phyloP scores from a whole-genome alignment of 1,284 basidiomycete species.

The Phellinidium pouzarii region DNA sequence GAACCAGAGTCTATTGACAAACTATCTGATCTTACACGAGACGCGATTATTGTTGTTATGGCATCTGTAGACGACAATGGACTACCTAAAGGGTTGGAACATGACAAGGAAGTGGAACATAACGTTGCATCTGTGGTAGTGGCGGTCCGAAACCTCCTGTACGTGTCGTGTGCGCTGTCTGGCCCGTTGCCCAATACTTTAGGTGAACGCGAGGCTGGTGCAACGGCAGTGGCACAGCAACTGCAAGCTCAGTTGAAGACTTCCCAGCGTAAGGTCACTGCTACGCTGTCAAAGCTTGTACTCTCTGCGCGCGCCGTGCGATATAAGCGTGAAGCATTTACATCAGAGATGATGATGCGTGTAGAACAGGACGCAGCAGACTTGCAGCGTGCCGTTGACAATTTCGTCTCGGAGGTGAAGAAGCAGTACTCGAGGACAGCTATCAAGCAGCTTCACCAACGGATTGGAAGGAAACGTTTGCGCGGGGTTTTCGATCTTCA shows the following conservation, averaged over 20 bases:
- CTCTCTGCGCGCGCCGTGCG: slow-evolving; percentile 58
- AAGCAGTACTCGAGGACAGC: slow-evolving; percentile 40
- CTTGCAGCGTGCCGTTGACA: slow-evolving; percentile 64
- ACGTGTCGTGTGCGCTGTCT: slow-evolving; percentile 56
- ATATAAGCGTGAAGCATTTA: slow-evolving; percentile 17
- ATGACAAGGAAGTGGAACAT: slow-evolving; percentile 52
- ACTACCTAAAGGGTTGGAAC: slow-evolving; percentile 40
- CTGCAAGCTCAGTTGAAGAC: slow-evolving; percentile 34
- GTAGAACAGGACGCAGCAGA: slow-evolving; percentile 76
- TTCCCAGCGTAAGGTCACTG: slow-evolving; percentile 70
- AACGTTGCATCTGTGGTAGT: slow-evolving; percentile 62
- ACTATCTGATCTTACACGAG: slow-evolving; percentile 49
- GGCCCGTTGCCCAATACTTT: slow-evolving; percentile 54
- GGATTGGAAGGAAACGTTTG: slow-evolving; percentile 46
- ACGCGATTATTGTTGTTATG: slow-evolving; percentile 58
- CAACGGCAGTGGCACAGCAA: slow-evolving; percentile 42
- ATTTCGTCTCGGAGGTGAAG: slow-evolving; percentile 70
- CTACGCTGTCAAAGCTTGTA: slow-evolving; percentile 69
- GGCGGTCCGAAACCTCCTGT: slow-evolving; percentile 67
- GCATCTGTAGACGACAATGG: slow-evolving; percentile 47
- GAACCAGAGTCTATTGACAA: slow-evolving; percentile 52
- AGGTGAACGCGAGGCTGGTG: slow-evolving; percentile 41
- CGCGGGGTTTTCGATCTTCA: slow-evolving; percentile 56
- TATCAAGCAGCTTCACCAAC: slow-evolving; percentile 25
- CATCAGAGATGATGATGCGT: slow-evolving; percentile 58